These are phyloP conservation scores for Chondrus crispus DNA, from an alignment of 23 red algal species.

Conservation along the genomic window DNA sequence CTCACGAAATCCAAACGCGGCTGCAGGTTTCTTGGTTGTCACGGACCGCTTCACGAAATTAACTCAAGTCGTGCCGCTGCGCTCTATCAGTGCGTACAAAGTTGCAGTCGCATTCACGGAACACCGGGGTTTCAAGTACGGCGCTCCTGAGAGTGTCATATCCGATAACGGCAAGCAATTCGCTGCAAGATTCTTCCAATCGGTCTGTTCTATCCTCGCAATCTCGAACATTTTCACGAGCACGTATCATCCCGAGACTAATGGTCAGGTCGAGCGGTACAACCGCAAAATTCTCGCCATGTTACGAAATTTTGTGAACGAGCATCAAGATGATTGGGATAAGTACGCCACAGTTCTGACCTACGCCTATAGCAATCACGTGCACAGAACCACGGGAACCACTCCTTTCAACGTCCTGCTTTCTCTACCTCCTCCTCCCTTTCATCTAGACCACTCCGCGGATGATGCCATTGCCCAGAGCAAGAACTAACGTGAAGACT, in stretches of 20 bases:
- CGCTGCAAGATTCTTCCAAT: constrained; percentile 6
- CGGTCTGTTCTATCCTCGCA: neutral
- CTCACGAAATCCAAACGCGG: neutral
- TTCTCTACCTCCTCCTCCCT: neutral
- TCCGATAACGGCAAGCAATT: neutral
- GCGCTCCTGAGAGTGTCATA: neutral
- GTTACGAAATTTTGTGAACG: constrained; percentile 1
- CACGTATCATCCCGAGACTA: constrained; percentile 36
- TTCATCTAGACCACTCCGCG: neutral
- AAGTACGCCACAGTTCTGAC: neutral
- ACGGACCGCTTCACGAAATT: neutral
- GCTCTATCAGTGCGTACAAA: neutral
- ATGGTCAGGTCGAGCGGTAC: constrained; percentile 16
- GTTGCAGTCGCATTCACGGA: neutral
- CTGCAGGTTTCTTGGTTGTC: neutral
- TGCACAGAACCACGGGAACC: neutral
- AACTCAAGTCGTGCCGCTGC: neutral
- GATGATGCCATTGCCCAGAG: neutral
- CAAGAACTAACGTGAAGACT: neutral
- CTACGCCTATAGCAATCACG: neutral
- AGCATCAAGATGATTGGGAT: neutral
- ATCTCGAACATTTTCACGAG: neutral
- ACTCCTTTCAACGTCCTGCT: neutral
- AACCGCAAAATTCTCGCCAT: neutral
- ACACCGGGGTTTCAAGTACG: neutral